Evolutionary conservation across 2,329 filamentous ascomycete species (phyloP), one percentile per base, ranked within the genome.

Genomic region (Calonectria leucothoes): DNA sequence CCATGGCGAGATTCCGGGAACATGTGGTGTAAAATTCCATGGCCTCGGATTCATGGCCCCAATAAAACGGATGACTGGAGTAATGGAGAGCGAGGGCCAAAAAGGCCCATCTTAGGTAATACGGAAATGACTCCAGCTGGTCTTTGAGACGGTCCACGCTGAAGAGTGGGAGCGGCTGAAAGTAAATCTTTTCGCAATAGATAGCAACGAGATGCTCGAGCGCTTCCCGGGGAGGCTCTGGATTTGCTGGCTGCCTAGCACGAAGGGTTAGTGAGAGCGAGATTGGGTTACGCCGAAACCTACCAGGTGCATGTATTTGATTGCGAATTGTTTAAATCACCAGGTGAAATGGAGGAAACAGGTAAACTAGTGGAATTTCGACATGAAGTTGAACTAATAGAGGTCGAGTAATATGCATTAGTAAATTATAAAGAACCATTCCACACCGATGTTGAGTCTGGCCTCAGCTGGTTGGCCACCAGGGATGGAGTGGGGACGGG

Each of bases 61-160:
- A 72, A 25, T 78, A 80, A 1, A 79, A 80, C 0, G 20, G 42
- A 6, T 74, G 73, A 0, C 48, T 79, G 2, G 68, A 66, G 8
- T 75, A 75, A 15, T 74, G 65, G 0, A 80, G 73, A 0, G 64
- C 42, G 0, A 80, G 66, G n/a, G 74, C 78, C 0, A 80, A 1
- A 0, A 80, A 74, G 1, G 71, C 74, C 78, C 78, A 80, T 12
- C 78, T 74, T 0, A 80, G 57, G 10, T 78, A 76, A 15, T 78
- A 70, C 2, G 78, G 75, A 3, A 77, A n/a, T 2, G 74, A 68
- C 2, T 48, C 8, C 0, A 80, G 63, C 27, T 73, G 73, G 0
- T 66, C 14, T 12, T 68, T 69, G 0, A 80, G 75, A 17, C 59
- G 59, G 14, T 75, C 65, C 4, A 74, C 37, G 6, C 75, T 51